Base-by-base conservation (phyloP, 495 filamentous ascomycete genomes). In the Talaromyces trachyspermus region DNA sequence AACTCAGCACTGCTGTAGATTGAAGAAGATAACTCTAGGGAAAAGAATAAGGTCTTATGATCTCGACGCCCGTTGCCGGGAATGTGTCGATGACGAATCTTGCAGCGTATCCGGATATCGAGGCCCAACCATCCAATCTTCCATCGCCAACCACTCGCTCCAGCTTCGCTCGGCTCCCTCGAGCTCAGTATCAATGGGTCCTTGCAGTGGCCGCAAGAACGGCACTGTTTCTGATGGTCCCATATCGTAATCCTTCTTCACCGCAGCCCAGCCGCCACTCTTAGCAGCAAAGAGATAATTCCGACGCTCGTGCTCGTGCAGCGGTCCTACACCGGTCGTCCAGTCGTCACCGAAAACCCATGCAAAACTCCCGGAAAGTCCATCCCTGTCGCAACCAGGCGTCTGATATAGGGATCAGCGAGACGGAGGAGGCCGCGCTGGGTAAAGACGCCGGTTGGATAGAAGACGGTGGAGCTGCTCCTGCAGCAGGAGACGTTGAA, bases 271-370 rank as follows among this genome's bases (percentile, higher is more conserved):
- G 33, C 81, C 87, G 5, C 83, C 84, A 54, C 85, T 89, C 69
- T 96, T 98, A 8, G 90, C 89, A 0, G 89, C 88, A 57, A 96
- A 96, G 19, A 98, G 74, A 58, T 91, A 98, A 57, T 98, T 98
- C 42, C 89, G 78, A 32, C 92, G 77, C 62, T 98, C 92, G 56
- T 84, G 81, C 58, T 96, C 88, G 59, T 95, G 87, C 26, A 96
- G 60, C 3, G 83, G 79, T 0, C 87, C 85, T 26, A 97, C 71
- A 2, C 92, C 92, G 7, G 70, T 60, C 12, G 69, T 61, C 87
- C 89, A 98, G 55, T 95, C 85, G 51, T 96, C 87, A 5, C 92
- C 92, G 57, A 98, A 98, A 95, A 95, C 25, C 89, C 88, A 56
- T 95, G 88, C 49, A 98, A 68, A 4, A 97, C 79, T 1, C 81